Percentiles rank a stretch among this genome's conserved stretches.
These are phyloP conservation scores for Starmera pachycereana DNA, from an alignment of 805 yeast genomes.

Conservation along the genomic window DNA sequence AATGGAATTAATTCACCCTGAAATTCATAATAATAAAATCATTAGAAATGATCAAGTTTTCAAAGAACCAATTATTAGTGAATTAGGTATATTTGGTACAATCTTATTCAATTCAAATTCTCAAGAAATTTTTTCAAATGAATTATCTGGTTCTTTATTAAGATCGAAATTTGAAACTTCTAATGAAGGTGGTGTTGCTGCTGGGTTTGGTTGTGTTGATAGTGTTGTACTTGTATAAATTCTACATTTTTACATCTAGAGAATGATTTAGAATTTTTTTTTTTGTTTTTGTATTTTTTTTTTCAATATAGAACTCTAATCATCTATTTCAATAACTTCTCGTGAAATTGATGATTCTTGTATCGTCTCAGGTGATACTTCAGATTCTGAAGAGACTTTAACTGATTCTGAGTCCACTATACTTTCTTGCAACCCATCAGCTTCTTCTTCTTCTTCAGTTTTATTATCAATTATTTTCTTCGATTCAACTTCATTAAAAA, in stretches of 20 bases:
- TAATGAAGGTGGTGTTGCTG: conserved; percentile 98
- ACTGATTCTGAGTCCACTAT: background rate
- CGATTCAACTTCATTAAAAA: conserved; percentile 23
- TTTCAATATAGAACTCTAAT: too few species aligned
- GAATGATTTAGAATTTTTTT: too few species aligned
- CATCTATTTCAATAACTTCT: background rate
- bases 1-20: conserved; percentile 88
- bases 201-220: conserved; percentile 97
- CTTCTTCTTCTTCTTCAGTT: too few species aligned
- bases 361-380: too few species aligned
- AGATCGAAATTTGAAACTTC: conserved; percentile 82
- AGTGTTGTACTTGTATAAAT: conserved; percentile 43
- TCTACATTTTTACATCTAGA: too few species aligned
- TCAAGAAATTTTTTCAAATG: conserved; percentile 50
- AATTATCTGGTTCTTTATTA: conserved; percentile 72
- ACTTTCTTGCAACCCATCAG: conserved; percentile 1
- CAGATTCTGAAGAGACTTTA: background rate
- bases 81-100: conserved; percentile 85
- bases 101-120: conserved; percentile 58
- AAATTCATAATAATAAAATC: conserved; percentile 56
- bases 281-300: too few species aligned
- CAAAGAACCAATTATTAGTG: conserved; percentile 75
- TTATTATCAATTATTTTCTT: background rate
- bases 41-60: conserved; percentile 53
- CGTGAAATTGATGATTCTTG: too few species aligned